Evolutionary conservation across 176 grass and related monocot species (phyloP), one percentile per base, ranked within the genome.

Genomic region (Cenchrus purpureus): DNA sequence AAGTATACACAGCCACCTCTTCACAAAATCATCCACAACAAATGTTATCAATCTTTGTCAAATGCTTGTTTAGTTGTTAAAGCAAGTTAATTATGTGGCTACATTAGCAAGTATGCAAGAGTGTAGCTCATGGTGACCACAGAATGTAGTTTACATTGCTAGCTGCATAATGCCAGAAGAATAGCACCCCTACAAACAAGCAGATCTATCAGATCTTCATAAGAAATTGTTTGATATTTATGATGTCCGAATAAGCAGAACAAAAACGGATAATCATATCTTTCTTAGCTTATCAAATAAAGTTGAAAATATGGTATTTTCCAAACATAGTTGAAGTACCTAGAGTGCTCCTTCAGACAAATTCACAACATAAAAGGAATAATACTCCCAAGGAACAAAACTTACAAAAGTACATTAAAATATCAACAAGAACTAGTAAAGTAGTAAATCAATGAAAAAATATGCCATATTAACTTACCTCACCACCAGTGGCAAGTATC

Each of bases 401-500:
- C 2, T n/a, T 59, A 67, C 19, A 43, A 44, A 63, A 72, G 12
- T 48, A 55, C 16, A 55, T 9, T 48, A 76, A 54, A 67, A 9
- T 28, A 63, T 28, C 20, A 67, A 59, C 2, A 16, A 55, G 1
- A 88, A 34, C 34, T 13, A 72, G 13, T 32, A 70, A 58, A 59
- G 37, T 29, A n/a, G 2, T 44, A 69, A 59, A 65, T 65, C 43
- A 75, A 49, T 0, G 45, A 71, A 50, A 37, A 71, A 65, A 31
- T 20, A 90, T 74, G 51, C 9, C 12, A 80, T 42, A 69, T 74
- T 50, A 43, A 86, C 74, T 86, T 85, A 94, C 97, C 88, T 96
- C 93, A 66, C 90, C 87, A 74, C 97, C 97, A 80, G 82, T 90
- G 28, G 93, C 91, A 88, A 99, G 94, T 59, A 92, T 43, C 34